Evolutionary conservation across 1,284 basidiomycete genomes (phyloP), one percentile per base, ranked within the genome.

Genomic region (Mycena sp.): DNA sequence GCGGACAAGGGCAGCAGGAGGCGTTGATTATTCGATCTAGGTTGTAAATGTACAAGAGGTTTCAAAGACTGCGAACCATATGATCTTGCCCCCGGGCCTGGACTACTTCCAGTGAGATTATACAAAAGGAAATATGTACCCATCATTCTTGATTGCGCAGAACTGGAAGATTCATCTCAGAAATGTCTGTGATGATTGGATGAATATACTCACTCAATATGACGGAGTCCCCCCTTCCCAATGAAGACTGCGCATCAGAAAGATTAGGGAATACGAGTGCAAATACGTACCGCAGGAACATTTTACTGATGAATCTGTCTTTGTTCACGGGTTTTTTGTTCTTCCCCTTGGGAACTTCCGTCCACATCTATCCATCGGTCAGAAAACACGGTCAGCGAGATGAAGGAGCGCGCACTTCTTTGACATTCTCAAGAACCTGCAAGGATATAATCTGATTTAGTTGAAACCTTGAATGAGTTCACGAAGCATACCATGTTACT

Each of bases 321-420:
- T 98, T 98, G 85, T 99, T 99, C 65, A 99, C 91, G 3, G 98
- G 94, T 79, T 99, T 99, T 82, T 98, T 98, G 76, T 94, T 95
- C 83, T 99, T 99, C 53, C 95, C 95, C 80, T 99, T 99, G 23
- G 98, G 98, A 57, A 92, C 81, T 78, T 99, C 98, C 28, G 96
- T 98, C 98, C 98, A 99, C 97, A 98, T 98, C 93, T 97, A 63
- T 11, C 23, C 9, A 45, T 48, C 35, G 48, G 45, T 68, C n/a
- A 65, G 64, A 35, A 53, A 25, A 19, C 9, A 29, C 23, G 30
- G 25, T 14, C 11, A 16, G 35, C 9, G 29, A 10, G n/a, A 37
- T 9, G 46, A 6, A 44, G 26, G 17, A 45, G 45, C 21, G 74
- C 80, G 58, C 74, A 87, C 95, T 91, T 98, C 96, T 80, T 98